These are phyloP conservation scores for Hypomontagnella monticulosa DNA, from an alignment of 495 filamentous ascomycete species.

Conservation along the genomic window DNA sequence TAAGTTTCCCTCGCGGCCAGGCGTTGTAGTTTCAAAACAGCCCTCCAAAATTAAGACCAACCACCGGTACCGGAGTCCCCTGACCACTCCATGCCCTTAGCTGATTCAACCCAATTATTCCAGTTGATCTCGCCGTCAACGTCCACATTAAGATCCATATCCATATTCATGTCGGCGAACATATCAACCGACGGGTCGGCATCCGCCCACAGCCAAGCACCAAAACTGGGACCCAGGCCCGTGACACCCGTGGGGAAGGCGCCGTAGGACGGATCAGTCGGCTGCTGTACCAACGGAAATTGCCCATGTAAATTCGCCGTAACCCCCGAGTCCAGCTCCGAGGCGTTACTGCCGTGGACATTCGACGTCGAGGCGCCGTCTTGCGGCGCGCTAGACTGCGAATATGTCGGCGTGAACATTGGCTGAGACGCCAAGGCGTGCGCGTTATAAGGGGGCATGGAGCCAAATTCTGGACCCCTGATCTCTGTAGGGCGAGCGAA, in stretches of 20 bases:
- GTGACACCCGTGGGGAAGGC: background rate
- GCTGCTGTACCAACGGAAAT: slow-evolving; percentile 5
- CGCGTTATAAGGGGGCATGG: background rate
- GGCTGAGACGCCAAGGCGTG: background rate
- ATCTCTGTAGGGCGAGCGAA: background rate
- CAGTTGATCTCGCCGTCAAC: slow-evolving; percentile 57
- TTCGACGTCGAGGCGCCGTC: background rate
- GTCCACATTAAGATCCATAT: slow-evolving; percentile 47
- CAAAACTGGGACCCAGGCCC: slow-evolving; percentile 26
- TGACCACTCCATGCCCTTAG: slow-evolving; percentile 50
- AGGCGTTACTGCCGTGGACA: background rate
- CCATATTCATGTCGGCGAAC: slow-evolving; percentile 42
- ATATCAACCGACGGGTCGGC: slow-evolving; percentile 32
- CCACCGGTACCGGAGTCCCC: background rate
- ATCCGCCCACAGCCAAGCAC: slow-evolving; percentile 52
- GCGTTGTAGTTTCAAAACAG: no score
- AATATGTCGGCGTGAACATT: slow-evolving; percentile 42
- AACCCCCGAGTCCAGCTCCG: background rate
- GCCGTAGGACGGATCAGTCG: slow-evolving; percentile 2
- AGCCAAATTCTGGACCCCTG: background rate
- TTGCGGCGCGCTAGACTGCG: slow-evolving; percentile 41
- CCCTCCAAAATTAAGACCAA: background rate
- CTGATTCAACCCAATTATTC: slow-evolving; percentile 61
- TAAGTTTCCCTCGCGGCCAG: no score
- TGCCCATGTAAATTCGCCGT: background rate